These are phyloP conservation scores for Letharia lupina DNA, from an alignment of 495 filamentous ascomycete genomes.

Conservation along the genomic window DNA sequence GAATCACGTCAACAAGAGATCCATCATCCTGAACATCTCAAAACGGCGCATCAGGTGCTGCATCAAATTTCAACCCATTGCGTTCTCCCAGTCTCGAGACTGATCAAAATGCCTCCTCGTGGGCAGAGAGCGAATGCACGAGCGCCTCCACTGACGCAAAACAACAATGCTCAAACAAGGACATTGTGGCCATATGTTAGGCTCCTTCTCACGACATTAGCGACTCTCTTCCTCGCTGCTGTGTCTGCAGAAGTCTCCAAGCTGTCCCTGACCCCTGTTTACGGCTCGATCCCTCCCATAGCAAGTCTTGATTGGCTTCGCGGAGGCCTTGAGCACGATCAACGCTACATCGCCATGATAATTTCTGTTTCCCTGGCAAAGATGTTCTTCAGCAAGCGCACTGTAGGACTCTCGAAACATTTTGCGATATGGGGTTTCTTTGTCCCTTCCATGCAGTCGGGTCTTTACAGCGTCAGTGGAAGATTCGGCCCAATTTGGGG, in stretches of 20 bases:
- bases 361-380: constrained; percentile 39
- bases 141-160: background rate
- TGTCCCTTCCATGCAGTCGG: constrained; percentile 56
- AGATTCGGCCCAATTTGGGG: constrained; percentile 58
- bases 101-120: background rate
- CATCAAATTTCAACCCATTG: background rate
- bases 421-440: constrained; percentile 53
- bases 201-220: background rate
- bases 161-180: background rate
- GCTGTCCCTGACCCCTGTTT: constrained; percentile 54
- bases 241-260: constrained; percentile 62
- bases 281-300: constrained; percentile 69
- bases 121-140: background rate
- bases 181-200: background rate
- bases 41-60: background rate
- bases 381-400: constrained; percentile 31
- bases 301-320: constrained; percentile 52
- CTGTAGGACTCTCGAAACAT: constrained; percentile 27
- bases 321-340: background rate
- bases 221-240: constrained; percentile 48
- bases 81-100: background rate
- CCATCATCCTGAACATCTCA: background rate
- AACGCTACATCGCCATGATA: background rate
- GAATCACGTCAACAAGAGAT: background rate
- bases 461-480: constrained; percentile 55